Evolutionary conservation across 495 filamentous ascomycete species (phyloP).

Genomic region (Hypoxylon crocopeplum): DNA sequence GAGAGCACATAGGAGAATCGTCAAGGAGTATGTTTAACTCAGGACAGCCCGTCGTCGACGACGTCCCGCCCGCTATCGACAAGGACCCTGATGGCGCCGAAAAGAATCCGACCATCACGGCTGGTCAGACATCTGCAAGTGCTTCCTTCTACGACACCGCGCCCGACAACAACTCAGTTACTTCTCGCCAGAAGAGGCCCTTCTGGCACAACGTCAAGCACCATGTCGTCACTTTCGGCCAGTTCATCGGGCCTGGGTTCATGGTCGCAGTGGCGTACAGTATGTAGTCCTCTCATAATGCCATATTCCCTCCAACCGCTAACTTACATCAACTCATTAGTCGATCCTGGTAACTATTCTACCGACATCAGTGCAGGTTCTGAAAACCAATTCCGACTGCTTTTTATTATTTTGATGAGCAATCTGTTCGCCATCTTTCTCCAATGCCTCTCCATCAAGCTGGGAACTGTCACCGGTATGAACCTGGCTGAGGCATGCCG

Average conservation of each 20-base stretch:
- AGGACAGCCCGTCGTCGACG: conserved; percentile 29
- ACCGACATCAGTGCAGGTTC: conserved; percentile 82
- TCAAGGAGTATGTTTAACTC: conserved; percentile 38
- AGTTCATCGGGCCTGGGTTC: conserved; percentile 88
- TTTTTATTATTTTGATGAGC: conserved; percentile 83
- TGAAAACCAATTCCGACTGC: conserved; percentile 67
- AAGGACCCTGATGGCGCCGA: conserved; percentile 22
- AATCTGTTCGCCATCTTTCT: conserved; percentile 86
- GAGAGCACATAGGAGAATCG: conserved; percentile 36
- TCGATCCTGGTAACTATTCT: conserved; percentile 86
- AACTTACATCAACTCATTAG: conserved; percentile 51
- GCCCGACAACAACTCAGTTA: conserved; percentile 13
- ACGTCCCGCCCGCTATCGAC: conserved; percentile 15
- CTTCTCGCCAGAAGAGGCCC: conserved; percentile 20
- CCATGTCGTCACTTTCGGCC: conserved; percentile 66
- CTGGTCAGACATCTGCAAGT: conserved; percentile 15
- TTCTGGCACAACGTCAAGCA: conserved; percentile 38
- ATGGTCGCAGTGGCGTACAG: conserved; percentile 76
- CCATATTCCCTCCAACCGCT: not conserved
- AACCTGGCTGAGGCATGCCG: conserved; percentile 82
- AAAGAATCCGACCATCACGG: conserved; percentile 14
- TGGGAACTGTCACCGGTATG: conserved; percentile 84
- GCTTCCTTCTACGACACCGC: conserved; percentile 1
- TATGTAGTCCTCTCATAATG: conserved; percentile 31
- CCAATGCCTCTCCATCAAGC: conserved; percentile 81